phyloP scores from a whole-genome alignment of 2,329 filamentous ascomycete genomes.

The Lachnellula cervina region DNA sequence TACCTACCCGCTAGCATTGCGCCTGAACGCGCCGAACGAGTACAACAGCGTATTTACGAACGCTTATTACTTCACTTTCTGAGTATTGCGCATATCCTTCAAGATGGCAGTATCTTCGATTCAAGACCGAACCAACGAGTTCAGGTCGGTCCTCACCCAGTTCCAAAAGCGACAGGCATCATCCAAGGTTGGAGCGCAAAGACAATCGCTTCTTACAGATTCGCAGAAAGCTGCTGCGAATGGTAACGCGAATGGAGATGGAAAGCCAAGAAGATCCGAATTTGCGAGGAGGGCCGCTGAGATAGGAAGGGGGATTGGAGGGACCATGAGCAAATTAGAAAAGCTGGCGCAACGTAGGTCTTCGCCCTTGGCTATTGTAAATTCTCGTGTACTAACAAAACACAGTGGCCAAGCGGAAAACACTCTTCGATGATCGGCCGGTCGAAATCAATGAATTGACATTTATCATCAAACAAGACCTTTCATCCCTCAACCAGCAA shows the following conservation, averaged over 20 bases:
- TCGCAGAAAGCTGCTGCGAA: constrained; percentile 62
- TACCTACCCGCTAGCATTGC: not conserved
- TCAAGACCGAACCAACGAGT: constrained; percentile 95
- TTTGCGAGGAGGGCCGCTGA: constrained; percentile 89
- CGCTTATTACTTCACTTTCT: not conserved
- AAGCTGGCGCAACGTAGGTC: constrained; percentile 75
- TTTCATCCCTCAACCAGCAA: constrained; percentile 78
- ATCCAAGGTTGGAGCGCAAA: constrained; percentile 72
- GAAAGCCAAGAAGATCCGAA: constrained; percentile 66
- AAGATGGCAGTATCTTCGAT: constrained; percentile 68
- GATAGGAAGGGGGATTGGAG: constrained; percentile 85
- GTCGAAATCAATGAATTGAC: constrained; percentile 97
- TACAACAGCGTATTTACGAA: not conserved
- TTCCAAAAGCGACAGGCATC: constrained; percentile 75
- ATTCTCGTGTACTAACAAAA: constrained; percentile 15
- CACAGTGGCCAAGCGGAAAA: constrained; percentile 86
- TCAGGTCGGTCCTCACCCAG: constrained; percentile 83
- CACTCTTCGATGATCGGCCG: constrained; percentile 92
- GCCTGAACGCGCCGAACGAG: not conserved
- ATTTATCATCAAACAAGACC: constrained; percentile 96
- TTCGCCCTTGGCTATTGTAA: not conserved
- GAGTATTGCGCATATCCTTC: constrained; percentile 7
- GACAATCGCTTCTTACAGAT: constrained; percentile 73
- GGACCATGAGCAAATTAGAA: constrained; percentile 91
- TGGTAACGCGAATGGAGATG: constrained; percentile 41